Evolutionary conservation across 2,329 filamentous ascomycete genomes (phyloP), one percentile per base, ranked within the genome.

Genomic region (Capronia americana): DNA sequence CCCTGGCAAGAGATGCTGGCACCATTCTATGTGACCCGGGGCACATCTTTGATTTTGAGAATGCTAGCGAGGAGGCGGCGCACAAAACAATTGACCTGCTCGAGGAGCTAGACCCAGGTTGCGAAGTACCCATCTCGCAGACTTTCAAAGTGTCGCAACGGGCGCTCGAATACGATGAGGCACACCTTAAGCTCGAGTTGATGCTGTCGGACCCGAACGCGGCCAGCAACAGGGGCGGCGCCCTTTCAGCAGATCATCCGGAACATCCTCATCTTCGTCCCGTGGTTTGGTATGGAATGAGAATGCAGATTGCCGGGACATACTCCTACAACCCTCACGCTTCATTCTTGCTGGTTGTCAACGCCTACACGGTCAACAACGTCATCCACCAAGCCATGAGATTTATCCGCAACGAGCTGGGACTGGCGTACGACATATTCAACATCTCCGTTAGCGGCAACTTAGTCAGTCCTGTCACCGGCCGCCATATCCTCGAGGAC

Each of bases 311-410:
- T 32, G 51, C 51, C 17, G 51, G 28, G 17, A 55, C 51, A 12
- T 55, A 55, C n/a, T 26, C 51, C 14, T 55, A 7, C 51, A 55
- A 55, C 24, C 51, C 51, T 20, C 14, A 55, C 17, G 51, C 51
- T 8, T 26, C 51, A 28, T 55, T 55, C 23, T 17, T 55, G 17
- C 24, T 55, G 24, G 51, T 28, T 12, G 51, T 55, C 51, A 55
- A 55, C 24, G 51, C 51, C 11, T 55, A 55, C 51, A 55, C 51
- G 14, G 28, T 55, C 24, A 55, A 55, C 24, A 26, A 26, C n/a
- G 51, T 55, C 24, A 55, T 55, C 23, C 51, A 55, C 28, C 51
- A 55, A 55, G 51, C 28, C 24, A 55, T 55, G 24, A 55, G 24
- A 3, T 55, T 55, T n/a, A 55, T 55, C 23, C 51, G 28, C 11